phyloP scores from a whole-genome alignment of 2,329 filamentous ascomycete genomes.

The Juglanconis sp. region DNA sequence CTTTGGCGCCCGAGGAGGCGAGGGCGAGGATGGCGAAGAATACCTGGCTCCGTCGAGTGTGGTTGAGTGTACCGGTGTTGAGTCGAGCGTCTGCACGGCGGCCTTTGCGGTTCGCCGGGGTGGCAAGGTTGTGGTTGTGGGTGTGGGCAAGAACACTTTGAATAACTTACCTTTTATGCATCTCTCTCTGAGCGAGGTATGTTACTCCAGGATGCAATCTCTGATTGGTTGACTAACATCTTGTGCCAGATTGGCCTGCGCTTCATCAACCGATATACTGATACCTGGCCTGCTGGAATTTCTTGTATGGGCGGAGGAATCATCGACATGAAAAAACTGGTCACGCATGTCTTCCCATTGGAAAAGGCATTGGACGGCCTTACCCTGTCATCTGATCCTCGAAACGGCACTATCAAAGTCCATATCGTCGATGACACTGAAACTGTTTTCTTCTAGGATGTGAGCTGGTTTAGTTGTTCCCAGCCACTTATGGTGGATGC shows the following conservation, averaged over 20 bases:
- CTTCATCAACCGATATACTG: constrained; percentile 69
- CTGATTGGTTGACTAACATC: neutral
- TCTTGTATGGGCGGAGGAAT: constrained; percentile 56
- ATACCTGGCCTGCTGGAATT: constrained; percentile 68
- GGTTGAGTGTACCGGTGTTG: constrained; percentile 64
- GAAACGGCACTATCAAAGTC: constrained; percentile 57
- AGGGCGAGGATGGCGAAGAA: constrained; percentile 35
- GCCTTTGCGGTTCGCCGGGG: constrained; percentile 55
- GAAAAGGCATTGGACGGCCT: constrained; percentile 60
- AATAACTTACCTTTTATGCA: constrained; percentile 68
- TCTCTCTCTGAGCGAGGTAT: constrained; percentile 56
- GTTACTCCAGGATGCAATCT: neutral
- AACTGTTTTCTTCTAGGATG: constrained; percentile 10
- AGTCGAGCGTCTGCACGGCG: constrained; percentile 60
- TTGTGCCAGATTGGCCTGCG: constrained; percentile 56
- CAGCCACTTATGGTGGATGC: too few species aligned
- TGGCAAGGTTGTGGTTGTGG: constrained; percentile 61
- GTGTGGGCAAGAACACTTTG: constrained; percentile 59
- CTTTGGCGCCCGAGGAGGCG: constrained; percentile 37
- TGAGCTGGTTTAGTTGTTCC: neutral
- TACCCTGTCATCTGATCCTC: constrained; percentile 47
- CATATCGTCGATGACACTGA: constrained; percentile 51
- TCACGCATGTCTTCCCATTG: constrained; percentile 61
- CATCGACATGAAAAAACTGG: constrained; percentile 58
- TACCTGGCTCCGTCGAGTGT: constrained; percentile 57